Base-by-base conservation (phyloP, 2,329 filamentous ascomycete genomes). In the Chalara sp. region DNA sequence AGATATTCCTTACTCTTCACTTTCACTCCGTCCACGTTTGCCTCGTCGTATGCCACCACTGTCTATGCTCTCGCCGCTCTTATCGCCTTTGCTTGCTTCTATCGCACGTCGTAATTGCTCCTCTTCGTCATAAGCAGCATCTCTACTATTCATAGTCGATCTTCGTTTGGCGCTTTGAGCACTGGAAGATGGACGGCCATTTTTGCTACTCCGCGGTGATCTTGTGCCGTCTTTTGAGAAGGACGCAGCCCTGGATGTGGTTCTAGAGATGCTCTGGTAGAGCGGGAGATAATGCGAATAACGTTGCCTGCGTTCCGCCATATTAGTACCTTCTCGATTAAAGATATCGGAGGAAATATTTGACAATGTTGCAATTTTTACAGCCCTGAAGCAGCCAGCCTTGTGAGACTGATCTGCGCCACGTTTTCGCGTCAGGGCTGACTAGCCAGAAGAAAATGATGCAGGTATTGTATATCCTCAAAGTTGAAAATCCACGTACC, bases 71-170 rank as follows among this genome's bases (percentile, higher is more conserved):
- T 66, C 65, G 21, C 57, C 56, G 52, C 56, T 63, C 48, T 65
- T 66, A 52, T 95, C 89, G 63, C 88, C 85, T 70, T 91, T 96
- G 73, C 93, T 99, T 55, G 95, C 91, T 68, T 97, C 92, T 60
- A 99, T 90, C 32, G 92, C 93, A 58, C 87, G 82, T 49, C 90
- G 82, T 39, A 99, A 69, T 62, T 91, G 84, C 66, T 95, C 89
- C 61, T 95, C 91, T 69, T 99, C 93, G 58, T 97, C 91, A 61
- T 97, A 97, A 28, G 90, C 92, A 41, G 92, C 91, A 67, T 90
- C 87, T 55, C 92, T 83, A 67, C 93, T 99, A 65, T 97, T 96
- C 89, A 97, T 96, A 6, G 93, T 99, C 21, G 90, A 96, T 31
- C 93, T 81, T 53, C 93, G 82, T 67, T 96, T 97, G 37, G 70